A percentile compares a stretch with the other conserved stretches of the same genome.
phyloP scores from a whole-genome alignment of 371 early-diverging fungal genomes.

The Mucor plumbeus region DNA sequence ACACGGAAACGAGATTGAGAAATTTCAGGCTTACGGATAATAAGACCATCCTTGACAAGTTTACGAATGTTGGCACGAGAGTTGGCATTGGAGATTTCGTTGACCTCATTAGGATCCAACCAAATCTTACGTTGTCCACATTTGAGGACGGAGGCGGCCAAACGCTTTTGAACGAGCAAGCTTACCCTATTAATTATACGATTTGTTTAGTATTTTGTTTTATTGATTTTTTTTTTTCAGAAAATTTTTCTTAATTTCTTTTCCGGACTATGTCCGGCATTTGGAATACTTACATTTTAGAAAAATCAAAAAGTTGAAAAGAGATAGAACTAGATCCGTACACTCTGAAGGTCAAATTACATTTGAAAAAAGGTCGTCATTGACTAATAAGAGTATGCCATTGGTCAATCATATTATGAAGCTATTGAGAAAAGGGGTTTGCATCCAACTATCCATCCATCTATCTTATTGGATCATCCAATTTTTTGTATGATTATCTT shows the following conservation, averaged over 20 bases:
- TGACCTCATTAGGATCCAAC: slow-evolving; percentile 98
- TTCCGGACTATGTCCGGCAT: slow-evolving; percentile 8
- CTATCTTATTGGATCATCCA: slow-evolving; percentile 24
- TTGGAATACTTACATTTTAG: slow-evolving; percentile 9
- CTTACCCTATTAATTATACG: slow-evolving; percentile 64
- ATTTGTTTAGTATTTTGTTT: too few relatives aligned
- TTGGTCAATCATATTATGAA: neutral
- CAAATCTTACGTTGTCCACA: slow-evolving; percentile 99
- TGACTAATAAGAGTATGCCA: neutral
- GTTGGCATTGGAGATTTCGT: slow-evolving; percentile 96
- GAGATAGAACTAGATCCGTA: slow-evolving; percentile 2
- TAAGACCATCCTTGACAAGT: slow-evolving; percentile 97
- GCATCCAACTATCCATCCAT: slow-evolving; percentile 25
- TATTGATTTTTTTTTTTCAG: neutral
- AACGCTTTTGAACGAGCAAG: slow-evolving; percentile 89
- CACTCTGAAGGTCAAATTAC: slow-evolving; percentile 2
- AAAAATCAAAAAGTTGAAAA: neutral
- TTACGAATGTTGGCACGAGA: slow-evolving; percentile 96
- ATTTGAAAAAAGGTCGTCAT: slow-evolving; percentile 11
- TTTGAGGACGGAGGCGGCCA: slow-evolving; percentile 98
- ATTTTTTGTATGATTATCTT: neutral
- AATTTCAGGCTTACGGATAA: slow-evolving; percentile 96
- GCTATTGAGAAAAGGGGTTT: neutral
- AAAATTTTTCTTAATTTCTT: slow-evolving; percentile 7
- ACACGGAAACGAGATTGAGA: slow-evolving; percentile 97